A percentile compares a stretch with the other conserved stretches of the same genome.
Conservation (phyloP, 2,329 filamentous ascomycete species). For the Sclerotinia nivalis region DNA sequence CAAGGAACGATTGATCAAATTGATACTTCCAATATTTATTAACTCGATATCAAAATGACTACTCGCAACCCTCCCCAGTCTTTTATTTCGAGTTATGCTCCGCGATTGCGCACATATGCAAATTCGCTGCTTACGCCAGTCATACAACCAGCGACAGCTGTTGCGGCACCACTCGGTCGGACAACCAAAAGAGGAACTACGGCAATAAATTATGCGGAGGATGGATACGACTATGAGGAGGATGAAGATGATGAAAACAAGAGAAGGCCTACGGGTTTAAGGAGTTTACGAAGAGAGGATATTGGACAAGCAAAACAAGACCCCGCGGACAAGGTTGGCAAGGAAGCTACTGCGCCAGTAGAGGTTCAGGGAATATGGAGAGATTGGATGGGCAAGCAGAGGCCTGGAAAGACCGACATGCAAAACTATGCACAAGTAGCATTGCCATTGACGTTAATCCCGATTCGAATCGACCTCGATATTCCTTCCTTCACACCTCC, state of each 20-base stretch:
- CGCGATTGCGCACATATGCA: slow-evolving; percentile 83
- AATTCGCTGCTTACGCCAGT: slow-evolving; percentile 90
- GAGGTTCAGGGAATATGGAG: slow-evolving; percentile 88
- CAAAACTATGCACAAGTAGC: slow-evolving; percentile 66
- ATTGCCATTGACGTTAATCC: slow-evolving; percentile 86
- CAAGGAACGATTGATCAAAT: not conserved
- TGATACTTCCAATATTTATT: not conserved
- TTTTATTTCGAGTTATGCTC: slow-evolving; percentile 88
- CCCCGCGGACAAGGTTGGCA: slow-evolving; percentile 74
- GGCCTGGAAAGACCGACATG: slow-evolving; percentile 55
- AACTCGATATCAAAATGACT: slow-evolving; percentile 32
- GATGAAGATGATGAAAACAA: slow-evolving; percentile 73
- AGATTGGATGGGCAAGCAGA: slow-evolving; percentile 87
- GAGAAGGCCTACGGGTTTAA: slow-evolving; percentile 72
- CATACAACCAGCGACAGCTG: slow-evolving; percentile 66
- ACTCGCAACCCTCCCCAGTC: slow-evolving; percentile 66
- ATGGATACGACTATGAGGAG: slow-evolving; percentile 85
- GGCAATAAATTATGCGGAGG: slow-evolving; percentile 96
- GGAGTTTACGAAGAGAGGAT: slow-evolving; percentile 80
- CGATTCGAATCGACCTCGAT: slow-evolving; percentile 94
- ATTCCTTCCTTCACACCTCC: slow-evolving; percentile 74
- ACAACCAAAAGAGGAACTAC: slow-evolving; percentile 98
- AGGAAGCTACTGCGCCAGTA: slow-evolving; percentile 76
- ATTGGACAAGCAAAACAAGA: slow-evolving; percentile 62
- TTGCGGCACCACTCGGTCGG: slow-evolving; percentile 67